These are phyloP conservation scores for Amyloporia xantha DNA, from an alignment of 768 basidiomycete genomes.

Conservation along the genomic window DNA sequence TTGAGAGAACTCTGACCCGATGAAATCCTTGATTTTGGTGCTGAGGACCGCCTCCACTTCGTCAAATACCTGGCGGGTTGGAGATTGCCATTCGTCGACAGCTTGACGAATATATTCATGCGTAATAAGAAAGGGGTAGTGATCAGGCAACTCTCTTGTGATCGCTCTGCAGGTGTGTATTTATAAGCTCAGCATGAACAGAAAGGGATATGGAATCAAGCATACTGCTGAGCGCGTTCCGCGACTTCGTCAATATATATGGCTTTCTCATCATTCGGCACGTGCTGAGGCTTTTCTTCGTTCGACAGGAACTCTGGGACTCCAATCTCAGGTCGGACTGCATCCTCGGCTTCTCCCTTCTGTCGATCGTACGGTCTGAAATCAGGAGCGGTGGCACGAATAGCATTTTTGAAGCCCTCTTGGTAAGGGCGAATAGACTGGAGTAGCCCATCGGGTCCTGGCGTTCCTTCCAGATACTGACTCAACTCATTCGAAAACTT, in stretches of 20 bases:
- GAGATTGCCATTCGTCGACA: constrained; percentile 12
- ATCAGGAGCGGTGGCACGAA: constrained; percentile 48
- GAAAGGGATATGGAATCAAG: constrained; percentile 17
- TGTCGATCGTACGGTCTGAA: constrained; percentile 42
- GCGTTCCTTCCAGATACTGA: constrained; percentile 44
- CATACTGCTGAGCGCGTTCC: constrained; percentile 39
- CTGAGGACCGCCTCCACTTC: constrained; percentile 10
- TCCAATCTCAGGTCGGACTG: constrained; percentile 8
- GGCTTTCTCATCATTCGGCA: constrained; percentile 4
- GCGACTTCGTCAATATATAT: constrained; percentile 53
- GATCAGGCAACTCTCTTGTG: constrained; percentile 61
- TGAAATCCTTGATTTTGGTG: constrained; percentile 7
- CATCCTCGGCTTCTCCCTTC: neutral
- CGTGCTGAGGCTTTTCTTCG: constrained; percentile 14
- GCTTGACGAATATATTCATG: constrained; percentile 15
- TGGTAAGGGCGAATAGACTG: constrained; percentile 49
- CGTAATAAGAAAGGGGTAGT: constrained; percentile 43
- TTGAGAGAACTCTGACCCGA: constrained; percentile 17
- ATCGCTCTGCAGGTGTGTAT: constrained; percentile 44
- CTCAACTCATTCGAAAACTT: constrained; percentile 41
- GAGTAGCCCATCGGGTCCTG: constrained; percentile 44
- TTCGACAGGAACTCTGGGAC: no score
- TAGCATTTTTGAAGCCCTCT: constrained; percentile 37
- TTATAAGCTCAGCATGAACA: neutral
- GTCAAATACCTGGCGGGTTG: constrained; percentile 17